phyloP scores from a whole-genome alignment of 2,329 filamentous ascomycete species.

The Neoarthrinium moseri region DNA sequence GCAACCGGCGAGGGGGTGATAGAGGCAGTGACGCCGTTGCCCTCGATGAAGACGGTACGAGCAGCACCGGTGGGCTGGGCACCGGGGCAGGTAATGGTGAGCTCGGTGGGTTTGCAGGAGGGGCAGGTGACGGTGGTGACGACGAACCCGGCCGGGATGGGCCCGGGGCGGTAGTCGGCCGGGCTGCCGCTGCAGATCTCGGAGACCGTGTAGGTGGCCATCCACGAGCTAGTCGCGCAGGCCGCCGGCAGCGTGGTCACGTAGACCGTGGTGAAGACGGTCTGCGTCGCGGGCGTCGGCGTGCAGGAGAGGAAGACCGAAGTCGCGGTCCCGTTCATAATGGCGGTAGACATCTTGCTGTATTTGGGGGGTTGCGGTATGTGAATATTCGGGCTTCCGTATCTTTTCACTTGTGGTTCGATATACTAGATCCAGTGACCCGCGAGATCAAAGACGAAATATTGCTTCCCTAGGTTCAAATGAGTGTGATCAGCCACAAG shows the following conservation, averaged over 20 bases:
- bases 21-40: slow-evolving; percentile 35
- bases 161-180: slow-evolving; percentile 24
- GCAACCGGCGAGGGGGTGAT: slow-evolving; percentile 14
- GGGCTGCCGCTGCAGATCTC: slow-evolving; percentile 32
- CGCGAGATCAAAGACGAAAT: too few relatives aligned
- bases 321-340: slow-evolving; percentile 26
- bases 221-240: slow-evolving; percentile 35
- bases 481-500: not conserved
- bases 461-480: not conserved
- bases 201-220: slow-evolving; percentile 39
- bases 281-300: slow-evolving; percentile 22
- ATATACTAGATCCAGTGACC: too few relatives aligned
- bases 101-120: slow-evolving; percentile 28
- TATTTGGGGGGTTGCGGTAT: slow-evolving; percentile 4
- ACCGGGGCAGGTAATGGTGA: slow-evolving; percentile 36
- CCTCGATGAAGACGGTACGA: slow-evolving; percentile 26
- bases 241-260: slow-evolving; percentile 34
- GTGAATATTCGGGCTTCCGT: too few relatives aligned
- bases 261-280: slow-evolving; percentile 36
- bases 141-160: slow-evolving; percentile 36
- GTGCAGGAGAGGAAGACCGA: slow-evolving; percentile 29
- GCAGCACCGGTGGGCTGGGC: slow-evolving; percentile 26
- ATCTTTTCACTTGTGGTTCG: too few relatives aligned
- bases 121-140: slow-evolving; percentile 35
- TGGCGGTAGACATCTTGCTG: slow-evolving; percentile 18